Evolutionary conservation across 495 filamentous ascomycete genomes (phyloP), one percentile per base, ranked within the genome.

Genomic region (Aspergillus wentii): DNA sequence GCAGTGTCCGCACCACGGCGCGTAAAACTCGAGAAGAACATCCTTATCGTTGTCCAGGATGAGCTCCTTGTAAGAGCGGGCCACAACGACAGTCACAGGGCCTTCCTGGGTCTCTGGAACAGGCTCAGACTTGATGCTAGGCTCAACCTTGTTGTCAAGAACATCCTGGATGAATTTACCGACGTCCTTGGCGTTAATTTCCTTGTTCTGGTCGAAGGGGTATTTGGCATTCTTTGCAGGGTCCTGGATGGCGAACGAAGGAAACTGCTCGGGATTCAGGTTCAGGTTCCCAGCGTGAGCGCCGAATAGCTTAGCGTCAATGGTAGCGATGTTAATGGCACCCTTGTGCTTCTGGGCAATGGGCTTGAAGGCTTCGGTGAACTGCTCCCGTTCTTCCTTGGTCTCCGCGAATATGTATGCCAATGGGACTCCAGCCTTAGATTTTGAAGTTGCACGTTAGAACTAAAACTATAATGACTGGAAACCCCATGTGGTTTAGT

Each of bases 1-100:
- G 87, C 92, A 98, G 78, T 98, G 92, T 55, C 92, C 92, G 60
- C 94, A 99, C 94, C 92, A 97, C 30, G 94, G 94, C 21, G 92
- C 92, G 68, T 99, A 99, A 71, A 94, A 99, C 70, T 99, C 92
- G 38, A 99, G 67, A 35, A 99, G 80, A 40, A 99, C 92, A 67
- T 99, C 92, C 79, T 97, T 95, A 46, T 85, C 75, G 59, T 95
- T 84, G 52, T 99, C 81, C 21, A 96, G 75, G 56, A 99, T 91
- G 34, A 96, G 62, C 8, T 94, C 82, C 38, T 96, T 76, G 76
- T 96, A 99, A 67, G 79, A 92, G 64, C 94, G 82, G 57, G 92
- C 92, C 34, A 99, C 92, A 40, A 97, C 79, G 33, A 95, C 79
- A 29, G 80, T 81, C 42, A 95, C 90, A 27, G 87, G 75, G 28